Evolutionary conservation across 371 early-diverging fungal genomes (phyloP).

Genomic region (Haplosporangium sp.): DNA sequence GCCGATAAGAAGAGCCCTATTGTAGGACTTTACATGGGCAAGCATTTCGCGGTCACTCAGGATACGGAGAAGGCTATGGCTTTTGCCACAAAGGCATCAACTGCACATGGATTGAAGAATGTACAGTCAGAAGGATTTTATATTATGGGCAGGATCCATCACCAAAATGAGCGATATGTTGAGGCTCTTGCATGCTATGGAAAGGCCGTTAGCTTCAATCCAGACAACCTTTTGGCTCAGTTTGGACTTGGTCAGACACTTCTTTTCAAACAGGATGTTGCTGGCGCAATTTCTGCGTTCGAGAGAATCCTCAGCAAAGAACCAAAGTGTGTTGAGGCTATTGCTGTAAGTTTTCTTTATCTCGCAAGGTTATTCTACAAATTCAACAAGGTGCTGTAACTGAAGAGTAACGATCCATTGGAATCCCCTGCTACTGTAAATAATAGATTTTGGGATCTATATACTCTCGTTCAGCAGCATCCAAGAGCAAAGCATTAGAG

Average conservation of each 20-base stretch:
- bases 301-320: slow-evolving; percentile 77
- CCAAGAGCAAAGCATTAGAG: slow-evolving; percentile 72
- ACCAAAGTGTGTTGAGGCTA: slow-evolving; percentile 72
- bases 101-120: slow-evolving; percentile 41
- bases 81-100: slow-evolving; percentile 60
- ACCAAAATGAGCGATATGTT: slow-evolving; percentile 66
- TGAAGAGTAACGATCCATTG: too few relatives aligned
- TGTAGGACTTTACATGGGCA: slow-evolving; percentile 53
- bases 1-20: slow-evolving; percentile 64
- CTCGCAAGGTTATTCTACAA: too few relatives aligned
- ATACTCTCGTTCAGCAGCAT: slow-evolving; percentile 72
- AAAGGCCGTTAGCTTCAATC: slow-evolving; percentile 76
- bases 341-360: slow-evolving; percentile 61
- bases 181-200: slow-evolving; percentile 78
- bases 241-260: slow-evolving; percentile 82
- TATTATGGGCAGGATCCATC: slow-evolving; percentile 50
- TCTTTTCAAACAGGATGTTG: slow-evolving; percentile 55
- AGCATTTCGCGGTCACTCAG: slow-evolving; percentile 29
- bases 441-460: slow-evolving; percentile 67
- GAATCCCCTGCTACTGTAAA: too few relatives aligned
- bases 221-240: slow-evolving; percentile 75
- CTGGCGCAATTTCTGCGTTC: slow-evolving; percentile 76
- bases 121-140: slow-evolving; percentile 53
- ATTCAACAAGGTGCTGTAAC: too few relatives aligned
- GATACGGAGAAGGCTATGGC: slow-evolving; percentile 57